Evolutionary conservation across 2,329 filamentous ascomycete genomes (phyloP), one percentile per base, ranked within the genome.

Genomic region (Trichoderma endophyticum): DNA sequence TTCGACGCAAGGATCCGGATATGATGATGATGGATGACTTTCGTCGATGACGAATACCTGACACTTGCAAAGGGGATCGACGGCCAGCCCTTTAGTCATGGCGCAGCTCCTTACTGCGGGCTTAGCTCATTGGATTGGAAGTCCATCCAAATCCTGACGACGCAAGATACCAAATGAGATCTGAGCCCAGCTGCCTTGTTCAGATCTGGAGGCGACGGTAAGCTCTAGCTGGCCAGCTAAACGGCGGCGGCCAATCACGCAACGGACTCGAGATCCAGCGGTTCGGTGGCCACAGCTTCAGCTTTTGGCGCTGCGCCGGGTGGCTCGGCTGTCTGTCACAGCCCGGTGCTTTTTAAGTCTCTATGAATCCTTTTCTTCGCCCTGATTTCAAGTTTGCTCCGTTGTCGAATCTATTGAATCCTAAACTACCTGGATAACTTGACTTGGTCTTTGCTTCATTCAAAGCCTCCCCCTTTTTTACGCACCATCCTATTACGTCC

Each of bases 261-360:
- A 48, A 5, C 15, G 32, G 34, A 18, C 12, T 3, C 24, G 30
- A 21, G 65, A 68, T 60, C 51, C 65, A 59, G 34, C 30, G 24
- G 56, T 21, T 69, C 56, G 66, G 34, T 61, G 66, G 66, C 56
- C 56, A 51, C 56, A n/a, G 66, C 56, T 48, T 21, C 34, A 57
- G 30, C 21, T 18, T 59, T 65, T 48, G 54, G 54, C 34, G 65
- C 65, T 21, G 24, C 54, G 65, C 66, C 66, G 66, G 66, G 66
- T 69, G 66, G 66, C 66, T 69, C 66, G 66, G 66, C 66, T 39
- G 36, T 69, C 43, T 51, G 56, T 24, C 64, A 14, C 64, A 59
- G 32, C 51, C 32, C 32, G n/a, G 26, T 57, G 64, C 64, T 67
- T 54, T 66, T 39, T 43, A 57, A 57, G 21, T 34, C 28, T 34